Evolutionary conservation across 805 yeast species (phyloP), one percentile per base, ranked within the genome.

Genomic region (Metschnikowia amazonensis): DNA sequence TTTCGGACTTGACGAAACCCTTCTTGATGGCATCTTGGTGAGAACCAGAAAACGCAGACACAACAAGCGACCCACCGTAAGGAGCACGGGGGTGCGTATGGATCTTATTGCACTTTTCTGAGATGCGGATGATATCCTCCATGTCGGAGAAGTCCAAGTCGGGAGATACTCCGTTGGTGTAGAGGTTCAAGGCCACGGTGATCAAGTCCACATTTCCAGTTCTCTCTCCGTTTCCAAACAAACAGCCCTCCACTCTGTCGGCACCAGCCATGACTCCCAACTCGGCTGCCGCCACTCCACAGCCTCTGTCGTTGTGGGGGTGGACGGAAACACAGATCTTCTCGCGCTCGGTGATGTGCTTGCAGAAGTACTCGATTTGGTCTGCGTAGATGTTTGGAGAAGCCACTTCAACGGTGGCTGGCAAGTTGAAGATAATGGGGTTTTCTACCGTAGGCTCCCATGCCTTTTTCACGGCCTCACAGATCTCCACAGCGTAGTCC

Each of bases 251-350:
- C 42, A 84, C 86, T 71, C 92, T 77, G 66, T 84, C 90, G 49
- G 86, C 92, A 60, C 92, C 92, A n/a, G 89, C 92, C 58, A 84
- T 67, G 27, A 82, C 56, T 57, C 89, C 90, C 49, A 84, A 70
- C 64, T 84, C 92, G 37, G 88, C 74, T 21, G 92, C 92, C 36
- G 92, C 92, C 45, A 84, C 89, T 60, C 88, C 89, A 62, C 88
- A 83, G 17, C 92, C 92, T 66, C 92, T 76, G 62, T 84, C 92
- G 58, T 84, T 84, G 66, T 84, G 92, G 50, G 86, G 78, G 60
- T 84, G 92, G 13, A 84, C 75, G 18, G 89, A 83, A 47, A 84
- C 78, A 50, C 81, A 69, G 34, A 83, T 79, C 57, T 81, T 83
- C 59, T 84, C 89, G 64, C 90, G 77, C 60, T 84, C 87, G 42